Percentiles rank a stretch among this genome's conserved stretches.
These are phyloP conservation scores for Curvularia sp. DNA, from an alignment of 2,329 filamentous ascomycete genomes.

Conservation along the genomic window DNA sequence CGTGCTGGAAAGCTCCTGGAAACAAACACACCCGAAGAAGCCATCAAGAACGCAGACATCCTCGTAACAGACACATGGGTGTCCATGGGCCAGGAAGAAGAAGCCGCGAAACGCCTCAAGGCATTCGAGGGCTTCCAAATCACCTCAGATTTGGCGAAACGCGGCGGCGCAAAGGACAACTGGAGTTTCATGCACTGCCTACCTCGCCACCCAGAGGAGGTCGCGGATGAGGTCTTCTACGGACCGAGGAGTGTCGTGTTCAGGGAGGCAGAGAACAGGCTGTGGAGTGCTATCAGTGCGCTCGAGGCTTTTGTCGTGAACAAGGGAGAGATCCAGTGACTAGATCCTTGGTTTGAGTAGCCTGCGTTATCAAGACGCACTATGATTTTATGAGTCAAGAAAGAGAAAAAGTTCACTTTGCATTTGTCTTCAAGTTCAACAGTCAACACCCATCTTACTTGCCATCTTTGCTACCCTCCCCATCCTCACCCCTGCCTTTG, in stretches of 20 bases:
- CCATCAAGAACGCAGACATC: conserved; percentile 82
- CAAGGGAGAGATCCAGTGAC: conserved; percentile 74
- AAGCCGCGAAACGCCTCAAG: conserved; percentile 76
- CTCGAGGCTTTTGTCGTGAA: conserved; percentile 94
- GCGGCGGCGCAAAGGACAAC: conserved; percentile 81
- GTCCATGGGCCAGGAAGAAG: conserved; percentile 95
- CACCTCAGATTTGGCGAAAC: conserved; percentile 81
- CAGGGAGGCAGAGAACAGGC: conserved; percentile 89
- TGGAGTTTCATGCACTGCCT: conserved; percentile 99
- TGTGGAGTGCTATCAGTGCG: conserved; percentile 87
- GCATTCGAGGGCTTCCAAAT: conserved; percentile 93
- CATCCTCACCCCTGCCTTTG: conserved; percentile 22
- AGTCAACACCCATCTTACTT: conserved; percentile 1
- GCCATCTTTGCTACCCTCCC: background rate
- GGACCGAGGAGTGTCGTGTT: conserved; percentile 85
- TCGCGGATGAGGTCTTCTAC: conserved; percentile 94
- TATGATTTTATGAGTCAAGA: background rate
- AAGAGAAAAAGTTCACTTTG: background rate
- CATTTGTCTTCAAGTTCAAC: background rate
- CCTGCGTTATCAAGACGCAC: background rate
- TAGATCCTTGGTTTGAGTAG: conserved; percentile 39
- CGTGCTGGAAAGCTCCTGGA: conserved; percentile 73
- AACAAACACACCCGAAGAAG: conserved; percentile 83
- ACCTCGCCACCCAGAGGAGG: conserved; percentile 90
- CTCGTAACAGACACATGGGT: conserved; percentile 98